phyloP scores from a whole-genome alignment of 495 filamentous ascomycete species.

The Acidomyces sp. region DNA sequence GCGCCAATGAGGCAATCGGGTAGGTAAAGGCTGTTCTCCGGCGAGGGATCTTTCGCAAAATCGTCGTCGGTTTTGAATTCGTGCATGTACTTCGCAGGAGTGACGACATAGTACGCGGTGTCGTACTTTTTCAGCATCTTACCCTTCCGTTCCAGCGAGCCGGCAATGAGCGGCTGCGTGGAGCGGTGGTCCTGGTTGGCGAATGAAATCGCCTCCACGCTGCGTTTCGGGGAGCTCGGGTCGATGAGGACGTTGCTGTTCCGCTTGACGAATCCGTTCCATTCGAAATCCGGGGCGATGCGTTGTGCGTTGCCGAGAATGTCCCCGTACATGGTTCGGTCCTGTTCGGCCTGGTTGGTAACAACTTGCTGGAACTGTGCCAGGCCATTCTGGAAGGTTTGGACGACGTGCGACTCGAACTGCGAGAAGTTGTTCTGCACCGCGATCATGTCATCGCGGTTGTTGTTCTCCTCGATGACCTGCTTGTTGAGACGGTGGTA shows the following conservation, averaged over 20 bases:
- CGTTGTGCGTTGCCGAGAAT: constrained; percentile 63
- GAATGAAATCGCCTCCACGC: constrained; percentile 59
- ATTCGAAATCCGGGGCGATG: constrained; percentile 87
- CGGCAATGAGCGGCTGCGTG: constrained; percentile 74
- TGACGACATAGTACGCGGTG: constrained; percentile 79
- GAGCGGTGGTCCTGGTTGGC: constrained; percentile 74
- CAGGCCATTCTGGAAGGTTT: constrained; percentile 70
- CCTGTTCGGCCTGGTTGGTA: constrained; percentile 66
- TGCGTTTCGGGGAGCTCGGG: constrained; percentile 57
- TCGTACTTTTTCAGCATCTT: constrained; percentile 55
- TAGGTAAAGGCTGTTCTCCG: constrained; percentile 79
- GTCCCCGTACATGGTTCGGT: constrained; percentile 65
- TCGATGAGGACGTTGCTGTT: constrained; percentile 64
- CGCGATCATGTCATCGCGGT: constrained; percentile 73
- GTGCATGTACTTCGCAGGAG: constrained; percentile 72
- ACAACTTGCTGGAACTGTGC: constrained; percentile 65
- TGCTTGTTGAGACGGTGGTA: constrained; percentile 77
- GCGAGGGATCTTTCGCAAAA: constrained; percentile 61
- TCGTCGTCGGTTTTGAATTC: constrained; percentile 94
- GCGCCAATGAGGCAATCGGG: constrained; percentile 76
- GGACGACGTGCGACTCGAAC: constrained; percentile 77
- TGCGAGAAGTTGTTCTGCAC: constrained; percentile 79
- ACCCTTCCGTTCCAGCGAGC: constrained; percentile 70
- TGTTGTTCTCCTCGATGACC: constrained; percentile 87
- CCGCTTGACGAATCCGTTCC: constrained; percentile 64